Evolutionary conservation across 2,329 filamentous ascomycete genomes (phyloP), one percentile per base, ranked within the genome.

Genomic region (Colletotrichum tamarilloi): DNA sequence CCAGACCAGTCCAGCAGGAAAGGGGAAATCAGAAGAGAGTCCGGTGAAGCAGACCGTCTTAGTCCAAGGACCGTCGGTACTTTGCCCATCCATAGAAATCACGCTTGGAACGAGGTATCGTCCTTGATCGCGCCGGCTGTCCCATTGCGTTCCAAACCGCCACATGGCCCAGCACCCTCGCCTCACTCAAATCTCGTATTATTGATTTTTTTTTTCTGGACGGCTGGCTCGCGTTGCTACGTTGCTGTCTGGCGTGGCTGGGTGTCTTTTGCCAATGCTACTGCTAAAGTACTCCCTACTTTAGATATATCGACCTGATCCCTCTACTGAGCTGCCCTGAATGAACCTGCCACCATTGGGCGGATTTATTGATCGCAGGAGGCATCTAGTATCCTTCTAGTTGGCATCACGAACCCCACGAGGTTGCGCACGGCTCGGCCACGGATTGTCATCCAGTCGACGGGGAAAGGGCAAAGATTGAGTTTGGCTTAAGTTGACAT

Each of bases 131-230:
- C 26, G 19, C 28, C 14, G n/a, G 46, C 68, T 56, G 30, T 46
- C 60, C 55, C 52, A 72, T 57, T 49, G 52, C 70, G 58, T 69
- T 69, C 53, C 59, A 63, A 70, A 56, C 70, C 70, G 55, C 70
- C 70, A 69, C 70, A 46, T 49, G 8, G 66, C 53, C 38, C 59
- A 26, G 58, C 59, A 72, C 66, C 66, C 55, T 72, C 70, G 70
- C 66, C 70, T 64, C 70, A 64, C 62, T 9, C 46, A 38, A 56
- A 38, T 38, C 53, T 72, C 70, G 70, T 72, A 69, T 69, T 70
- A 49, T 69, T 64, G 59, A 26, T 32, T 55, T 62, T 24, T 38
- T 42, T 42, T 42, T 24, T 55, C 49, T n/a, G n/a, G 46, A 71
- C 49, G 14, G 49, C 59, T 35, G 60, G 52, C 53, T 66, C 14